Percentiles rank a stretch among this genome's conserved stretches.
These are phyloP conservation scores for Choanephora cucurbitarum DNA, from an alignment of 371 early-diverging fungal genomes.

Conservation along the genomic window DNA sequence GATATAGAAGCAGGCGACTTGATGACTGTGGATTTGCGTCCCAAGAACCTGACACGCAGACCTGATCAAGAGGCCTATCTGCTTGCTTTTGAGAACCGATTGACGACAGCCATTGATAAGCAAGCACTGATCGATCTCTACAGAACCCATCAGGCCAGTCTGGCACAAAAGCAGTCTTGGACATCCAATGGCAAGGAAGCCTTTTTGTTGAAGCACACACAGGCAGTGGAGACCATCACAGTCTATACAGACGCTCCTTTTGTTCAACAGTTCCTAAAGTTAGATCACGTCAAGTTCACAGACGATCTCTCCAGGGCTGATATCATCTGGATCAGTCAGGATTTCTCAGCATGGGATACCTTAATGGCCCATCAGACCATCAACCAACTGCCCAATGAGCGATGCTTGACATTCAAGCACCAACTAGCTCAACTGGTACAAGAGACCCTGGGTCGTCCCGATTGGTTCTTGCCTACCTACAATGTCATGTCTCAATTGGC, in stretches of 20 bases:
- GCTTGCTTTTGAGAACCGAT: conserved; percentile 44
- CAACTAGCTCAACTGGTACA: conserved; percentile 51
- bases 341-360: conserved; percentile 53
- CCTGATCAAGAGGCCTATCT: conserved; percentile 52
- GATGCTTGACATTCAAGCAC: conserved; percentile 54
- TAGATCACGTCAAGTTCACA: conserved; percentile 50
- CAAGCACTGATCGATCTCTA: conserved; percentile 38
- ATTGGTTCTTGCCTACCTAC: conserved; percentile 56
- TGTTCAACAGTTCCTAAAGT: conserved; percentile 51
- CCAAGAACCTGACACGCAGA: conserved; percentile 44
- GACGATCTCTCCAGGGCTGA: conserved; percentile 49
- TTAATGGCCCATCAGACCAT: conserved; percentile 48
- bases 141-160: conserved; percentile 15
- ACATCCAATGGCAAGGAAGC: not conserved
- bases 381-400: conserved; percentile 58
- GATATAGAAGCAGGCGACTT: conserved; percentile 53
- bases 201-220: not conserved
- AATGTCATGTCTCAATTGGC: conserved; percentile 50
- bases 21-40: conserved; percentile 53
- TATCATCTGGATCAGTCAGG: conserved; percentile 55
- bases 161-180: not conserved
- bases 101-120: conserved; percentile 18
- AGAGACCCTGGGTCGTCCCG: conserved; percentile 50
- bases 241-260: conserved; percentile 42
- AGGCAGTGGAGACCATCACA: not conserved